These are phyloP conservation scores for Panicum virgatum DNA, from an alignment of 202 grass and related monocot species.

Conservation along the genomic window DNA sequence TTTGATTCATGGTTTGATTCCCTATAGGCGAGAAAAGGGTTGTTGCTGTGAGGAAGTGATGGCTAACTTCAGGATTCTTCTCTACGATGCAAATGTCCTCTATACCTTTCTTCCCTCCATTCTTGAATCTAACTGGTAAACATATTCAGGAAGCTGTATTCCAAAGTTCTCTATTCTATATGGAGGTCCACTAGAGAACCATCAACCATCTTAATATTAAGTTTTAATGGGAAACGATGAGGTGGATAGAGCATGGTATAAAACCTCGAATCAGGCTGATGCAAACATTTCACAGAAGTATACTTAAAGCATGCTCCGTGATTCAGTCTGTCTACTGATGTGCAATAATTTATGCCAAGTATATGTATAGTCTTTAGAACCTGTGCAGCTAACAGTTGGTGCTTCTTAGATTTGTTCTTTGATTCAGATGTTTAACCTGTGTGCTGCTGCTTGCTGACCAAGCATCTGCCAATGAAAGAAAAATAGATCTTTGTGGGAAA, in stretches of 20 bases:
- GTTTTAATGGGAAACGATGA: neutral
- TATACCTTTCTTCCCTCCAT: neutral
- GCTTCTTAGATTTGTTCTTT: neutral
- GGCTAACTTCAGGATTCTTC: neutral
- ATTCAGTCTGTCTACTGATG: neutral
- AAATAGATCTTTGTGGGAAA: neutral
- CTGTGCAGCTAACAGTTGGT: neutral
- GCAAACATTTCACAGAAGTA: neutral
- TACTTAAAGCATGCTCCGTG: neutral
- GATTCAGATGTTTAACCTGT: neutral
- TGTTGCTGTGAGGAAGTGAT: neutral
- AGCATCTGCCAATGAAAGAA: neutral
- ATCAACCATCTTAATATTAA: neutral
- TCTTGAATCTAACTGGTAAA: neutral
- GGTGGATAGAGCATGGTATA: constrained; percentile 7
- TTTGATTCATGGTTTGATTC: constrained; percentile 97
- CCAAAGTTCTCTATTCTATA: neutral
- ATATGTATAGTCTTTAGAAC: neutral
- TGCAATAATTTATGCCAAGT: neutral
- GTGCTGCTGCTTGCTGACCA: neutral
- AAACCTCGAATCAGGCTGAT: constrained; percentile 30
- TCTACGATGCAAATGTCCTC: neutral
- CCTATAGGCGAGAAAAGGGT: constrained; percentile 35
- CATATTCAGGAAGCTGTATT: neutral
- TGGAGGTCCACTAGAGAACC: neutral